A percentile compares a stretch with the other conserved stretches of the same genome.
Evolutionary conservation across 2,329 filamentous ascomycete species (phyloP).

Genomic region (Aphanoascus verrucosus): DNA sequence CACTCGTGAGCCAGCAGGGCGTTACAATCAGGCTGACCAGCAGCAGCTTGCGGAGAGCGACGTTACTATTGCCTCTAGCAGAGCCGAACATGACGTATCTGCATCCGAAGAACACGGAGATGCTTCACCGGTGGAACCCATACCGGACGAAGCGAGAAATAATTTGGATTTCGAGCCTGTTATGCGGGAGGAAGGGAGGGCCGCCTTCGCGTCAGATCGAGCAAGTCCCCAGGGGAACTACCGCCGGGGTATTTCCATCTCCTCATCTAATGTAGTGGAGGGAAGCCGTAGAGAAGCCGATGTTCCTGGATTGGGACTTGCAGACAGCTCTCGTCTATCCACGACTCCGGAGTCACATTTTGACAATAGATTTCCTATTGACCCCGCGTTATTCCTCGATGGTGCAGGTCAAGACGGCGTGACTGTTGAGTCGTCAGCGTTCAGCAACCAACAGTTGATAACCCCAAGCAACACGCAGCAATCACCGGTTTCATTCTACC

Average conservation of each 20-base stretch:
- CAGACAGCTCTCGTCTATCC: neutral
- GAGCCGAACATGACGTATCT: neutral
- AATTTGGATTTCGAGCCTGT: neutral
- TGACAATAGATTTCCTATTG: neutral
- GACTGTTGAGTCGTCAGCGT: neutral
- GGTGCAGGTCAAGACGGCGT: neutral
- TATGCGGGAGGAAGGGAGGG: neutral
- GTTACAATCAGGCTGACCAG: neutral
- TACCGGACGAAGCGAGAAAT: neutral
- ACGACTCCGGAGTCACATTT: neutral
- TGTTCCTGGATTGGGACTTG: neutral
- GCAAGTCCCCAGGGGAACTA: neutral
- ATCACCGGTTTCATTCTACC: neutral
- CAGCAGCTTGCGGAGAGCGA: neutral
- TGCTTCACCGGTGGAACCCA: neutral
- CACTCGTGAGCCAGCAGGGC: neutral
- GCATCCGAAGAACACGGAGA: neutral
- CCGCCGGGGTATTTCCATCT: neutral
- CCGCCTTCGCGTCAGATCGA: neutral
- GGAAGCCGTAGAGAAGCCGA: neutral
- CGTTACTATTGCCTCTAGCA: neutral
- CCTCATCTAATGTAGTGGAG: neutral
- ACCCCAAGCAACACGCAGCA: conserved; percentile 11
- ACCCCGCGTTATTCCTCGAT: neutral
- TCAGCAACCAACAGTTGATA: neutral